phyloP scores from a whole-genome alignment of 2,329 filamentous ascomycete genomes.

The Erysiphe pulchra region DNA sequence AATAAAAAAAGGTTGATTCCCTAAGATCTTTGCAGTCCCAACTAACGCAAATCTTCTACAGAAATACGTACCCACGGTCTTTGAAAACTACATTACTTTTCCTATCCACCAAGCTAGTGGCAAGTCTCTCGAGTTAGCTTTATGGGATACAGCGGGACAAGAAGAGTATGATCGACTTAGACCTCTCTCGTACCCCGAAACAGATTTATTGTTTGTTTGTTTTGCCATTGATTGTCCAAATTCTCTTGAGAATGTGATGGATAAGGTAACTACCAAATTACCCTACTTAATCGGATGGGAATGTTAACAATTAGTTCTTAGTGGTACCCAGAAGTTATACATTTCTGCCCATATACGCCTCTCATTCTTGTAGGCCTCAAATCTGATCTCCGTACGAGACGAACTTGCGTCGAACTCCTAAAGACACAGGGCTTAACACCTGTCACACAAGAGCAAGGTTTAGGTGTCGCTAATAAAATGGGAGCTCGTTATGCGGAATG shows the following conservation, averaged over 20 bases:
- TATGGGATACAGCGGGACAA: slow-evolving; percentile 97
- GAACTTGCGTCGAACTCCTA: slow-evolving; percentile 93
- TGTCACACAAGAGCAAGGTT: slow-evolving; percentile 74
- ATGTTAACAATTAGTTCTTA: slow-evolving; percentile 15
- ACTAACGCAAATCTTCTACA: slow-evolving; percentile 15
- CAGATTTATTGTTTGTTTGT: slow-evolving; percentile 92
- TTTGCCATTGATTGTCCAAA: slow-evolving; percentile 98
- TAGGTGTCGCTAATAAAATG: slow-evolving; percentile 78
- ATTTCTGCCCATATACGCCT: slow-evolving; percentile 94
- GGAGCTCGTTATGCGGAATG: slow-evolving; percentile 91
- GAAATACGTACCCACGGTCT: slow-evolving; percentile 99
- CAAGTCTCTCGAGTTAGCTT: slow-evolving; percentile 84
- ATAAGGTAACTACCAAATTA: slow-evolving; percentile 44
- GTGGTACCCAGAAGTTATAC: slow-evolving; percentile 98
- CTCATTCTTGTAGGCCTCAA: slow-evolving; percentile 91
- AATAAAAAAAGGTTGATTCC: slow-evolving; percentile 6
- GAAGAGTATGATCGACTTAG: slow-evolving; percentile 95
- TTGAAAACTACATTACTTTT: slow-evolving; percentile 99
- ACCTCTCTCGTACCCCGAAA: slow-evolving; percentile 92
- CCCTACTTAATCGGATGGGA: background rate
- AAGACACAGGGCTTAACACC: slow-evolving; percentile 93
- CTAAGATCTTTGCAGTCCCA: background rate
- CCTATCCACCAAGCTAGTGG: slow-evolving; percentile 67
- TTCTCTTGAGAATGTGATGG: slow-evolving; percentile 91
- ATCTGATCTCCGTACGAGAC: slow-evolving; percentile 84